Conservation (phyloP, 2,329 filamentous ascomycete species). For the Claviceps fusiformis region DNA sequence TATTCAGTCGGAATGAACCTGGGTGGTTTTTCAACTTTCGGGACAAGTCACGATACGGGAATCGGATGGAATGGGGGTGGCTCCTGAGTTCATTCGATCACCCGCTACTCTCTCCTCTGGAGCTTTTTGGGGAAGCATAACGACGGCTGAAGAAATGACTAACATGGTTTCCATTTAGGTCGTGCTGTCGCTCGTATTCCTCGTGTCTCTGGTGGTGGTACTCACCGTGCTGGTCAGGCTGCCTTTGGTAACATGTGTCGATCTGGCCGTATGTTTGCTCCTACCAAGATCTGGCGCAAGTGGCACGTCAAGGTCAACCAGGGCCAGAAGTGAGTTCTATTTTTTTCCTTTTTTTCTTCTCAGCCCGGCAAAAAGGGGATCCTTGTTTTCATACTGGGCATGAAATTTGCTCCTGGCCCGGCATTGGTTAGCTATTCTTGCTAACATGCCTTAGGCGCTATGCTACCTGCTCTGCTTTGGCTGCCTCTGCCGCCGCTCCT, state of each 20-base stretch:
- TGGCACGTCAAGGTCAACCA: constrained; percentile 99
- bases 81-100: neutral
- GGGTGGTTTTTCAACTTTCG: neutral
- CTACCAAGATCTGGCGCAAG: constrained; percentile 99
- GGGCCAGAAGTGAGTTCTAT: constrained; percentile 68
- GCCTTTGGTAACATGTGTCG: constrained; percentile 99
- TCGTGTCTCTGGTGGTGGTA: constrained; percentile 99
- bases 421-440: neutral
- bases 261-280: constrained; percentile 99
- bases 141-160: neutral
- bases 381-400: too few species aligned
- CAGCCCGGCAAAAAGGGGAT: neutral
- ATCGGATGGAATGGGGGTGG: neutral
- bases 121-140: neutral
- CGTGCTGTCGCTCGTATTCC: constrained; percentile 99
- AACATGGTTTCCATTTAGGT: constrained; percentile 39
- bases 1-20: too few species aligned
- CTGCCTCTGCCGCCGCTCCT: constrained; percentile 87
- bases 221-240: constrained; percentile 98
- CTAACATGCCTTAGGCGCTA: constrained; percentile 53
- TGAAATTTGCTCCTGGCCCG: neutral
- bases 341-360: neutral
- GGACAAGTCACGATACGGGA: neutral
- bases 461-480: constrained; percentile 91
- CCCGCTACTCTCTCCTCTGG: neutral